A percentile compares a stretch with the other conserved stretches of the same genome.
Evolutionary conservation across 352 stramenopile species (phyloP).

Genomic region (Pseudoperonospora humuli): DNA sequence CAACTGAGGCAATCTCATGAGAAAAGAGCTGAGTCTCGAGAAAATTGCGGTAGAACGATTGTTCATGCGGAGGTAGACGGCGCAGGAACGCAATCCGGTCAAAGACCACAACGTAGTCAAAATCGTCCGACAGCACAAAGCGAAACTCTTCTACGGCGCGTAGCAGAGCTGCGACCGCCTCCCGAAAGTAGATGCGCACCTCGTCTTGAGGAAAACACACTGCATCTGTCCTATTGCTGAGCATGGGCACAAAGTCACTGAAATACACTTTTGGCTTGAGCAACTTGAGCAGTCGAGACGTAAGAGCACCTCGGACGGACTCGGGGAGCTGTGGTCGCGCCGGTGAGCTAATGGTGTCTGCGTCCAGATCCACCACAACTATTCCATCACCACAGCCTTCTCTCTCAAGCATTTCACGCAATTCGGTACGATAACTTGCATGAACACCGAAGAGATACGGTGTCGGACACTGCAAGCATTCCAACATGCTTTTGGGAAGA

Average conservation of each 20-base stretch:
- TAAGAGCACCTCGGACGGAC: constrained; percentile 33
- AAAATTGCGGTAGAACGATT: constrained; percentile 69
- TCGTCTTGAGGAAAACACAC: constrained; percentile 44
- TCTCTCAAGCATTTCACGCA: constrained; percentile 63
- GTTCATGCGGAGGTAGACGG: constrained; percentile 39
- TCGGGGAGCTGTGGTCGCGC: constrained; percentile 40
- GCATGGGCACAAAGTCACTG: constrained; percentile 69
- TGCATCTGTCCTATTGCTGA: constrained; percentile 24
- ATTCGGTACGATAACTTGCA: constrained; percentile 52
- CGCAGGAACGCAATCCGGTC: constrained; percentile 64
- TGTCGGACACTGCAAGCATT: constrained; percentile 78
- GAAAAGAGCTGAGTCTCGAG: constrained; percentile 84
- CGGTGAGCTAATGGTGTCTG: constrained; percentile 42
- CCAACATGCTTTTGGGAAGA: constrained; percentile 70
- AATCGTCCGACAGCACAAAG: constrained; percentile 82
- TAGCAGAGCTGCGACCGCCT: constrained; percentile 42
- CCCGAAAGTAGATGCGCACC: constrained; percentile 53
- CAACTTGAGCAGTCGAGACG: constrained; percentile 45
- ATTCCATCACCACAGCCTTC: constrained; percentile 70
- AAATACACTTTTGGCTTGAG: constrained; percentile 72
- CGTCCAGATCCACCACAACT: constrained; percentile 64
- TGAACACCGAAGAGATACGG: constrained; percentile 84
- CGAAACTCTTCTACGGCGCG: constrained; percentile 65
- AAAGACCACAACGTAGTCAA: constrained; percentile 83
- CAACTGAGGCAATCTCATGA: constrained; percentile 68